These are phyloP conservation scores for Microbotryum silenes-acaulis DNA, from an alignment of 1,284 basidiomycete genomes.

Conservation along the genomic window DNA sequence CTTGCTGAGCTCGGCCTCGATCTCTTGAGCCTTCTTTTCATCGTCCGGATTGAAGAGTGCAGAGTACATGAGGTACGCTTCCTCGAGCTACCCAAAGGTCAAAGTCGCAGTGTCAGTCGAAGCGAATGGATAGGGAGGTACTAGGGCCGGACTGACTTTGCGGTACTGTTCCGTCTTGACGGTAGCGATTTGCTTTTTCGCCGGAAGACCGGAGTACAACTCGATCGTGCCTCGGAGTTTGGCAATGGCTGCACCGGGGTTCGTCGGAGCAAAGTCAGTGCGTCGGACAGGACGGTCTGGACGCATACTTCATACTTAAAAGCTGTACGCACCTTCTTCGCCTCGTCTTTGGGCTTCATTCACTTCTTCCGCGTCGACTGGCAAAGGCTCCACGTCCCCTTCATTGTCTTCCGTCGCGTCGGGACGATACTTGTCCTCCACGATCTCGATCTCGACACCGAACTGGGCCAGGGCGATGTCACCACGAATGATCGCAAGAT, in stretches of 20 bases:
- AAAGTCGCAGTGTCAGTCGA: neutral
- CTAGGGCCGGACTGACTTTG: conserved; percentile 9
- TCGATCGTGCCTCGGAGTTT: conserved; percentile 8
- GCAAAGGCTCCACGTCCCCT: conserved; percentile 20
- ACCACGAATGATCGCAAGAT: conserved; percentile 1
- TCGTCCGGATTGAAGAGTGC: conserved; percentile 25
- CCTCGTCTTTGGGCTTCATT: conserved; percentile 5
- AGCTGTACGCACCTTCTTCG: conserved; percentile 5
- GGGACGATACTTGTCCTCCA: conserved; percentile 21
- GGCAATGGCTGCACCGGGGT: conserved; percentile 1
- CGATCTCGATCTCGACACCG: conserved; percentile 11
- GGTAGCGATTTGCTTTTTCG: neutral
- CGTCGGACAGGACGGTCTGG: too few relatives aligned
- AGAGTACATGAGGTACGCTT: conserved; percentile 18
- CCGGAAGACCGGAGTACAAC: neutral
- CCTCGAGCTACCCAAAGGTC: conserved; percentile 16
- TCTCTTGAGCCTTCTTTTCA: neutral
- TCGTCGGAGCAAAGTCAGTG: too few relatives aligned
- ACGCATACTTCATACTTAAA: neutral
- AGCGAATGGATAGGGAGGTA: neutral
- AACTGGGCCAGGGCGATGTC: conserved; percentile 13
- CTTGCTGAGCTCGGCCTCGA: conserved; percentile 16
- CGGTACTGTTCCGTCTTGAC: conserved; percentile 16
- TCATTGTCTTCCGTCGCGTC: conserved; percentile 3
- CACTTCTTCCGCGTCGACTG: conserved; percentile 16